Base-by-base conservation (phyloP, 805 yeast species). In the Candida ovalis region DNA sequence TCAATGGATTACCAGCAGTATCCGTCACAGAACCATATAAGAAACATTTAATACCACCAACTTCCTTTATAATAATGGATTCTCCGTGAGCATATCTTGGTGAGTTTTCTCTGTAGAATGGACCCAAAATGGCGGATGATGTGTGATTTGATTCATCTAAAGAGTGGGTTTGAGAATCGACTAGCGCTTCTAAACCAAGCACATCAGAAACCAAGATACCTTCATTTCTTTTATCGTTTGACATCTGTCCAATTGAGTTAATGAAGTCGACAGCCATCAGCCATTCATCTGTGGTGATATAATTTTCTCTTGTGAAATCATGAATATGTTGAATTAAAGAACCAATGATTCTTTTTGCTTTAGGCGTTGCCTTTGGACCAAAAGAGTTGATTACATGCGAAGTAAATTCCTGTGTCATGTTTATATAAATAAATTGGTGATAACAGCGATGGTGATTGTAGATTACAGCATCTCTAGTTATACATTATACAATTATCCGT, bases 211-310 rank as follows among this genome's bases (percentile, higher is more conserved):
- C 66, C 21, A 68, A 54, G 33, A 68, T 68, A 38, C 62, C 66
- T 51, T 68, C 72, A 45, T 66, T 61, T 45, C 72, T 57, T 27
- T 47, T 58, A 3, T 52, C 63, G 45, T 63, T 53, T 36, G 66
- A 62, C 55, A 63, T 67, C 44, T 68, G 65, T 21, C 72, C 72
- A 38, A 67, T 61, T 37, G 59, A 44, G 46, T 63, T 68, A 37
- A 68, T 43, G 50, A 68, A 63, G 25, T 58, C 57, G 37, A 68
- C 62, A 9, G 63, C 71, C 46, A 52, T 53, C 53, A 62, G 47
- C 71, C 71, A 68, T 51, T 68, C 72, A 2, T 68, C 72, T 9
- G 64, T 59, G 17, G 71, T 63, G 51, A 68, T 57, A 42, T 55
- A 45, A 40, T 64, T 65, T 43, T 68, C 72, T 40, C 71, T 56